Base-by-base conservation (phyloP, 2,329 filamentous ascomycete genomes). In the Neonectria hederae region DNA sequence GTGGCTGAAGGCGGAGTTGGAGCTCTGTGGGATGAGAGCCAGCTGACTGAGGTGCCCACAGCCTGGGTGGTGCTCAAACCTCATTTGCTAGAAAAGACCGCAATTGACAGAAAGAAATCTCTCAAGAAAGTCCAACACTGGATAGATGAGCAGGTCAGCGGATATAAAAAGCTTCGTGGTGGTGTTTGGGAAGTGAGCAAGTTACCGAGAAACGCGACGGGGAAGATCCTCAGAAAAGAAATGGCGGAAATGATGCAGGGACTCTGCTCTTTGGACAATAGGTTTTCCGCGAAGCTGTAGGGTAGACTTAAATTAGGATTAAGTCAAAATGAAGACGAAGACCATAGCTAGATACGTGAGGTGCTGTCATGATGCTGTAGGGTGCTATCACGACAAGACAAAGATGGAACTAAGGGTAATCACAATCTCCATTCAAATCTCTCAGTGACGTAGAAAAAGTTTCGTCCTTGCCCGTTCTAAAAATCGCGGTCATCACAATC, bases 111-210 rank as follows among this genome's bases (percentile, higher is more conserved):
- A 52, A 72, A 42, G 21, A 54, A 45, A 6, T 71, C 72, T 13
- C 70, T 80, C 7, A 68, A 61, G 38, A 72, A 75, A 14, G 72
- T 80, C n/a, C 78, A 79, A 10, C 57, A 42, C 6, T 64, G 64
- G 53, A 68, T 80, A 21, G 74, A 80, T 51, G 65, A 64, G 9
- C 77, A 79, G 55, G 80, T 82, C 5, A 79, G 77, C 26, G 79
- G 79, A 5, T 81, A 81, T 59, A 81, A 82, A 72, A 81, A 78
- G 69, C 75, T 82, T 13, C 70, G 77, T 11, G 78, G 77, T 17
- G 78, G 78, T 3, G 75, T 80, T 0, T 79, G 76, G 76, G 72
- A 77, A 51, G 68, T 78, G 19, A 48, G 65, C 17, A 69, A 68
- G 22, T 66, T 79, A 35, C 78, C 77, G 14, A 77, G 76, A 65